Base-by-base conservation (phyloP, 179 eudicot genomes). In the Sideroxylon spinosum region DNA sequence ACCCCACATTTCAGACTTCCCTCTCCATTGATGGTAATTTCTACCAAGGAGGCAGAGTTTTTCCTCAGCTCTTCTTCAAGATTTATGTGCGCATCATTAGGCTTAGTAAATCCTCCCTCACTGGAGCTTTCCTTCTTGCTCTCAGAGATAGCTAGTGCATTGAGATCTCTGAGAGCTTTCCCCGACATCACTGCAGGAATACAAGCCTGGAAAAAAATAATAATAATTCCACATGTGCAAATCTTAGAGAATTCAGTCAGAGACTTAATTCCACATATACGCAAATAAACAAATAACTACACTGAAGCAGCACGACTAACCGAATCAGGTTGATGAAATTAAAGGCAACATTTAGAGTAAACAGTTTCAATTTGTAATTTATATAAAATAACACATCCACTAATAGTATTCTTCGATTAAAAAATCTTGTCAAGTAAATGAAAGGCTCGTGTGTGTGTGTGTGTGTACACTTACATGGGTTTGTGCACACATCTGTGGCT, bases 81-180 rank as follows among this genome's bases (percentile, higher is more conserved):
- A 52, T 84, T 86, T 37, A 68, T 76, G 37, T 75, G 71, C 59
- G 84, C 86, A 50, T 73, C 60, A 14, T 62, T 72, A 74, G 89
- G 65, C 70, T 86, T 86, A n/a, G 60, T 57, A 23, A 77, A 75
- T 63, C 50, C 71, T 49, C 82, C 88, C 60, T 83, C 85, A 65
- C 78, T 71, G 37, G 84, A 79, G 68, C 68, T 81, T 60, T 79
- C 86, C 68, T 60, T 86, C 55, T 73, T 80, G 78, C 76, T 79
- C 79, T 83, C 81, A 67, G 84, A 73, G 7, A 74, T 82, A 79
- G 86, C 73, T 46, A 82, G 57, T 1, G 16, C 44, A 50, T 78
- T 81, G 52, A 86, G 79, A 78, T 81, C 84, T 74, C 82, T 78
- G 25, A 83, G 78, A 76, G 88, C 84, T 44, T 75, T 75, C 50